Base-by-base conservation (phyloP, 1,139 yeast genomes). In the Candida sojae region DNA sequence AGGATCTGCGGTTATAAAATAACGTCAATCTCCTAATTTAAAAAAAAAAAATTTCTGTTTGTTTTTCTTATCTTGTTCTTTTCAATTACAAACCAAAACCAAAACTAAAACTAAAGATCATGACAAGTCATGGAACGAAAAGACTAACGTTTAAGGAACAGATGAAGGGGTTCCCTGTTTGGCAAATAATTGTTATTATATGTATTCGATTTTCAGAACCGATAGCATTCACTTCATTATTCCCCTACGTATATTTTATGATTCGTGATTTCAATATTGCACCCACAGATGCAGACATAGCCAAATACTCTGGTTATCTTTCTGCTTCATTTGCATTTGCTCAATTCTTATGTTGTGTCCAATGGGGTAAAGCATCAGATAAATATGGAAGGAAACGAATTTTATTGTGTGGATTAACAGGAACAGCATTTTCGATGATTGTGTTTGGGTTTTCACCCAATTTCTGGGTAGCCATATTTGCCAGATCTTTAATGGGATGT, bases 161-260 rank as follows among this genome's bases (percentile, higher is more conserved):
- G 51, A 60, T 66, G 61, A 50, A 48, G 45, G 75, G 70, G 40
- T 70, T 70, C 48, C 75, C 75, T 21, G 51, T 59, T 23, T 60
- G 69, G 61, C 75, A 71, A 51, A 67, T 70, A 65, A 42, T 59
- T 5, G 66, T 71, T 39, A 57, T 71, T 11, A 60, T 70, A 45
- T 48, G 68, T 21, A 60, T 71, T 40, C 60, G 76, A 39, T 66
- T 71, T 48, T 59, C 71, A 11, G 75, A 71, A 51, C 76, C 76
- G 3, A 58, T 71, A 17, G 69, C 72, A 17, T 71, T 70, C 57
- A 67, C 75, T 9, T 70, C 75, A n/a, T 55, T 71, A 21, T 70
- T 71, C 47, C 75, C 76, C 5, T 71, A 70, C 48, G 62, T 71
- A 6, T 71, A 68, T 55, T 71, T 69, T 55, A 71, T 71, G 76